Evolutionary conservation across 176 grass and related monocot genomes (phyloP), one percentile per base, ranked within the genome.

Genomic region (Oryza brachyantha): DNA sequence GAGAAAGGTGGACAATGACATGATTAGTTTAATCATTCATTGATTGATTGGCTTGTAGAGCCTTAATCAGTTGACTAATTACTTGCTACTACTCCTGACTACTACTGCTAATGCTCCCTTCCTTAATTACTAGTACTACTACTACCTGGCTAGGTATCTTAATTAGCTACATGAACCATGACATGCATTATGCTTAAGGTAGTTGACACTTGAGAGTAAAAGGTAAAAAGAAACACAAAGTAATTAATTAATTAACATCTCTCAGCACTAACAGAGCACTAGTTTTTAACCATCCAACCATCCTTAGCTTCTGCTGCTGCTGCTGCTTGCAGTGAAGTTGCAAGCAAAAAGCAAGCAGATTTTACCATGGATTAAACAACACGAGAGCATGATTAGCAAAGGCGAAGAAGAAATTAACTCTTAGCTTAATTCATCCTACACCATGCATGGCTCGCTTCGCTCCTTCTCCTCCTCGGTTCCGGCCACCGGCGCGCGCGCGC

Each of bases 371-470:
- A 29, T 45, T 69, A 22, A 77, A 61, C 73, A 27, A 63, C 43
- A 68, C 12, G 1, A 54, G 35, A 76, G 69, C 77, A 73, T 57
- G 63, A 84, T 84, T 70, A 84, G 64, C 64, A 64, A 50, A 57
- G 29, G 48, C 14, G 29, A 39, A 48, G 48, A 65, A 28, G 46
- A 55, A 40, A 75, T 79, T 35, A 32, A 16, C 75, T 79, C 86
- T 88, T 75, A 75, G 71, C 77, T 87, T 61, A 76, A n/a, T 77
- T 69, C 65, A 31, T 66, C 63, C 80, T 43, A 66, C 59, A 21
- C 39, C 64, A 61, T 61, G 28, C 52, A 41, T 26, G 63, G 19
- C 21, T 41, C 26, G n/a, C 25, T 42, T 41, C 26, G n/a, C 25
- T 42, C 42, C 3, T 58, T 27, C 64, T n/a, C 70, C 50, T 29